A percentile compares a stretch with the other conserved stretches of the same genome.
Conservation (phyloP, 1,284 basidiomycete species). For the Microstroma glucosiphilum region DNA sequence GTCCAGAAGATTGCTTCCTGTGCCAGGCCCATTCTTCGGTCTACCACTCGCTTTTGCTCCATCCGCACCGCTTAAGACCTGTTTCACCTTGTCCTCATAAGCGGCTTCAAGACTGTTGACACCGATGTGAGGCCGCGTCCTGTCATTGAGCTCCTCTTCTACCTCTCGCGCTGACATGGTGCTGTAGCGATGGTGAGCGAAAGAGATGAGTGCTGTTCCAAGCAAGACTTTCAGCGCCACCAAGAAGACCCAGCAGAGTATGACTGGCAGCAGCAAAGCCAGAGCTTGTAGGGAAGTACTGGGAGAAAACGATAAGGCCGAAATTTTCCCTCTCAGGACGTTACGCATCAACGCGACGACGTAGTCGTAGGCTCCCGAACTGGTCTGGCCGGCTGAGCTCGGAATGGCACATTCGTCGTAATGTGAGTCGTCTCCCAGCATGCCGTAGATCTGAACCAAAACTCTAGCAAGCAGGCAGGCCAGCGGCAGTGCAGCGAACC, state of each 20-base stretch:
- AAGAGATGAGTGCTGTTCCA: slow-evolving; percentile 40
- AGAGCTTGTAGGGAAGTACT: not conserved
- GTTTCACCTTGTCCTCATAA: slow-evolving; percentile 32
- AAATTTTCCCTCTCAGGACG: not conserved
- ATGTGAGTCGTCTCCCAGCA: slow-evolving; percentile 56
- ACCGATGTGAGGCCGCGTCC: slow-evolving; percentile 40
- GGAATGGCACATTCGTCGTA: slow-evolving; percentile 50
- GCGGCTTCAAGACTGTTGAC: slow-evolving; percentile 32
- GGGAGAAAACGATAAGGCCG: not conserved
- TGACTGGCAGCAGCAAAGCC: not conserved
- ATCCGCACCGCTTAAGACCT: slow-evolving; percentile 17
- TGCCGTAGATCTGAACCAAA: slow-evolving; percentile 67
- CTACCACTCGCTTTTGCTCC: slow-evolving; percentile 7
- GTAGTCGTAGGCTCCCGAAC: not conserved
- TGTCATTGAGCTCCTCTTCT: slow-evolving; percentile 43
- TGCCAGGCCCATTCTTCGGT: slow-evolving; percentile 14
- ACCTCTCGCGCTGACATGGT: slow-evolving; percentile 35
- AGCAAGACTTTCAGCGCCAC: slow-evolving; percentile 46
- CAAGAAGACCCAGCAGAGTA: slow-evolving; percentile 11
- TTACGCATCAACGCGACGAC: not conserved
- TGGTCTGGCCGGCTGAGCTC: not conserved
- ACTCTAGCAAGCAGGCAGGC: slow-evolving; percentile 86
- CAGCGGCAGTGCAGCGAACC: slow-evolving; percentile 86
- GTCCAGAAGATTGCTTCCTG: slow-evolving; percentile 30
- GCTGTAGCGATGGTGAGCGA: slow-evolving; percentile 39